A percentile compares a stretch with the other conserved stretches of the same genome.
Evolutionary conservation across 768 basidiomycete genomes (phyloP).

Genomic region (Suillus lakei): DNA sequence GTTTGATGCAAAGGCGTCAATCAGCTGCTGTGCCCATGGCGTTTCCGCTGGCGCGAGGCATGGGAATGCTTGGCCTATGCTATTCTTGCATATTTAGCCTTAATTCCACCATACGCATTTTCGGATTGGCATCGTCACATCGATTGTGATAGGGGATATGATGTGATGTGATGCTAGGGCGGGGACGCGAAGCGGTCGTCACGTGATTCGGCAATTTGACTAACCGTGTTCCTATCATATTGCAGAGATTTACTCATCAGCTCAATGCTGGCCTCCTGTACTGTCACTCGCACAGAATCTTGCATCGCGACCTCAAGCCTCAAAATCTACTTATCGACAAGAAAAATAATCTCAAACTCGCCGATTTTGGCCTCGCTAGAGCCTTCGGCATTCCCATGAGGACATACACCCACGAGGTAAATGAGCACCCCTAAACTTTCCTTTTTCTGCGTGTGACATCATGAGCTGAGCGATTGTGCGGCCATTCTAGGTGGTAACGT

Average conservation of each 20-base stretch:
- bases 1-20: conserved; percentile 16
- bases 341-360: conserved; percentile 89
- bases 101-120: conserved; percentile 6
- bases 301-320: conserved; percentile 97
- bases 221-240: conserved; percentile 7
- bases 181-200: conserved; percentile 27
- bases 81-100: not conserved
- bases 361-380: conserved; percentile 94
- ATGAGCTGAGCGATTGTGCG: conserved; percentile 10
- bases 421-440: conserved; percentile 17
- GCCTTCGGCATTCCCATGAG: conserved; percentile 98
- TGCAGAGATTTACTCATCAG: conserved; percentile 95
- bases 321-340: conserved; percentile 95
- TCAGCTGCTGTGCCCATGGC: conserved; percentile 2
- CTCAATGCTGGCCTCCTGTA: conserved; percentile 90
- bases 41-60: not conserved
- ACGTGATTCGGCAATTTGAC: conserved; percentile 30
- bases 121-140: conserved; percentile 21
- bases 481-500: conserved; percentile 83
- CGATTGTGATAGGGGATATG: conserved; percentile 22
- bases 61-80: not conserved
- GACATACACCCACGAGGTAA: conserved; percentile 98
- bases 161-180: not conserved
- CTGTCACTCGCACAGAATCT: conserved; percentile 93
- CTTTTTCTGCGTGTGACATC: not conserved